Conservation (phyloP, 805 yeast genomes). For the Wickerhamiella shivajii region DNA sequence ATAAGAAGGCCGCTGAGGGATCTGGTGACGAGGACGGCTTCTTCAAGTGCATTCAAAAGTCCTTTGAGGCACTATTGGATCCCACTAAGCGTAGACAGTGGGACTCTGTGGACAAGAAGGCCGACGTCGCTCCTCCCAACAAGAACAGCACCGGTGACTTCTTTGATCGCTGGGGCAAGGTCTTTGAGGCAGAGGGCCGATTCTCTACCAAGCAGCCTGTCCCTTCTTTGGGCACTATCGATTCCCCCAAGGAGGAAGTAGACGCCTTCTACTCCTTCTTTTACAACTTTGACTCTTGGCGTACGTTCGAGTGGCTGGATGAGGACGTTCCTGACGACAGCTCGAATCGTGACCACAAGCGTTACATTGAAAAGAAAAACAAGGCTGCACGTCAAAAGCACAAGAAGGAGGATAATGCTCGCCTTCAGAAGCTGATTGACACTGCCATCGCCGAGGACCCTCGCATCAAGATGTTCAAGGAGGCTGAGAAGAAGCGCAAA, state of each 20-base stretch:
- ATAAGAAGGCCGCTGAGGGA: conserved; percentile 87
- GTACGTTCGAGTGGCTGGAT: conserved; percentile 92
- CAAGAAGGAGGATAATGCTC: conserved; percentile 93
- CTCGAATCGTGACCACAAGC: conserved; percentile 97
- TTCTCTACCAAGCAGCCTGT: conserved; percentile 87
- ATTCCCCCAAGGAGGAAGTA: conserved; percentile 62
- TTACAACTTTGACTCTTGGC: conserved; percentile 94
- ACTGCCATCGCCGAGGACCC: conserved; percentile 87
- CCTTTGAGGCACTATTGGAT: conserved; percentile 80
- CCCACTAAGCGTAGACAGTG: conserved; percentile 78
- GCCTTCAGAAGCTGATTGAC: conserved; percentile 73
- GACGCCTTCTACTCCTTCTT: conserved; percentile 84
- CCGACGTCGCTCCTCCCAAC: conserved; percentile 70
- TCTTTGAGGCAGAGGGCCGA: conserved; percentile 79
- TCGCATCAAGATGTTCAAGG: conserved; percentile 85
- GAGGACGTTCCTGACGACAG: conserved; percentile 99
- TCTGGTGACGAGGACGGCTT: conserved; percentile 78
- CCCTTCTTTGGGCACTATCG: conserved; percentile 59
- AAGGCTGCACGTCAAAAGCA: conserved; percentile 91
- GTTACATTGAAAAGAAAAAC: conserved; percentile 95
- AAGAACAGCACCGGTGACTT: conserved; percentile 57
- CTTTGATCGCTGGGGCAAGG: conserved; percentile 84
- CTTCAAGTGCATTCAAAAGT: conserved; percentile 96
- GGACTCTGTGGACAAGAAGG: conserved; percentile 86
- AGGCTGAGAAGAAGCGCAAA: conserved; percentile 86